Evolutionary conservation across 2,329 filamentous ascomycete species (phyloP).

Genomic region (Colletotrichum trifolii): DNA sequence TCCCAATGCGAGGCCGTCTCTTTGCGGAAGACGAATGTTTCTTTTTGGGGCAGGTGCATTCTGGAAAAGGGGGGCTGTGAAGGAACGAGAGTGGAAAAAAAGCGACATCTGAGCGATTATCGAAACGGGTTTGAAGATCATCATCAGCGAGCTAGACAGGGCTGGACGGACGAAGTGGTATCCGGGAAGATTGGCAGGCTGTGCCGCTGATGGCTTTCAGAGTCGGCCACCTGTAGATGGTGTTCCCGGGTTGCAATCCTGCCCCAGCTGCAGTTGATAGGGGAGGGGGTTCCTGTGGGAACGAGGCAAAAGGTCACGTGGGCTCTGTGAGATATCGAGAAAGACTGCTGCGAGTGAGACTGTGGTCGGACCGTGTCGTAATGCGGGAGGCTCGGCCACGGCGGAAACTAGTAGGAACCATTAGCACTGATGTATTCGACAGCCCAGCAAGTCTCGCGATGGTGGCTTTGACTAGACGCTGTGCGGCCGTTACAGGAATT

Average conservation of each 20-base stretch:
- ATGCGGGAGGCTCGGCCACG: conserved; percentile 9
- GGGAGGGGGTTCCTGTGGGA: conserved; percentile 25
- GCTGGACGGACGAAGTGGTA: conserved; percentile 15
- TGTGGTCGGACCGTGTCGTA: conserved; percentile 9
- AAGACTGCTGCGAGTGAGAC: neutral
- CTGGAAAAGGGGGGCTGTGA: neutral
- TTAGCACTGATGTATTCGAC: conserved; percentile 5
- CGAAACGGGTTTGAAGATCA: conserved; percentile 11
- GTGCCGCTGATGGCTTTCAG: conserved; percentile 29
- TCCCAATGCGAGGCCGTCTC: conserved; percentile 23
- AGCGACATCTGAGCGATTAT: conserved; percentile 20
- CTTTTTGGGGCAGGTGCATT: conserved; percentile 19
- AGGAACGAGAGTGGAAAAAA: neutral
- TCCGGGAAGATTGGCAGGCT: neutral
- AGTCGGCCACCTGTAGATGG: conserved; percentile 15
- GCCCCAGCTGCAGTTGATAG: conserved; percentile 25
- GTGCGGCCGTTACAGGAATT: conserved; percentile 14
- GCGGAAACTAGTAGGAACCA: conserved; percentile 3
- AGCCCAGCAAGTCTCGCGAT: conserved; percentile 2
- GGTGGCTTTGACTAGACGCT: conserved; percentile 7
- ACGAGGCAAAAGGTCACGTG: conserved; percentile 18
- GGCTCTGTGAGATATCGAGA: conserved; percentile 5
- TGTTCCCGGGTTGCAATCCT: conserved; percentile 15
- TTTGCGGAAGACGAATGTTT: conserved; percentile 6
- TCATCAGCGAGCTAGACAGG: conserved; percentile 29